Evolutionary conservation across 2,329 filamentous ascomycete species (phyloP).

Genomic region (Beauveria scarabaeidicola): DNA sequence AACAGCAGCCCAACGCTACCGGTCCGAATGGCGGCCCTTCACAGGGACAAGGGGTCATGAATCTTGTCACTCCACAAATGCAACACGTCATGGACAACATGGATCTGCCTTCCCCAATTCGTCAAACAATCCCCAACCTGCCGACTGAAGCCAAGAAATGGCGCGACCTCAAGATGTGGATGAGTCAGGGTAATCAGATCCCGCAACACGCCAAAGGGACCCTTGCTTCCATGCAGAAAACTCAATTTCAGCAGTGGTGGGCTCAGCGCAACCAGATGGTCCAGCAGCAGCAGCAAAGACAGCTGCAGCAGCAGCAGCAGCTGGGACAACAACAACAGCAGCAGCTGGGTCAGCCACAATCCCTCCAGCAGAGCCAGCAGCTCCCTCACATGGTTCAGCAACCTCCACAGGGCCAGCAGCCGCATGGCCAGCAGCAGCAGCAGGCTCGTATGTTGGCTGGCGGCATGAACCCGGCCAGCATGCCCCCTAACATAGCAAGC

Average conservation of each 20-base stretch:
- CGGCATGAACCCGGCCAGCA: constrained; percentile 11
- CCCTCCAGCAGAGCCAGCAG: constrained; percentile 15
- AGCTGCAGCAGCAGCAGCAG: constrained; percentile 17
- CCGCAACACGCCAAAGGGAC: constrained; percentile 23
- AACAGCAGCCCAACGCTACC: constrained; percentile 17
- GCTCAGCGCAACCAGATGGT: constrained; percentile 11
- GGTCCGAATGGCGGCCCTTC: neutral
- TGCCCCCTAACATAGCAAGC: constrained; percentile 19
- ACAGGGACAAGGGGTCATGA: constrained; percentile 8
- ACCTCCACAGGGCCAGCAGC: constrained; percentile 14
- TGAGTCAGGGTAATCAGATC: constrained; percentile 26
- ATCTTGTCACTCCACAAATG: constrained; percentile 24
- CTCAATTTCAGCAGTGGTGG: constrained; percentile 27
- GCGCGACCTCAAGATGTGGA: constrained; percentile 37
- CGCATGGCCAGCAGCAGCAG: constrained; percentile 15
- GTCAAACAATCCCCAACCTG: constrained; percentile 22
- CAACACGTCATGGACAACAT: constrained; percentile 38
- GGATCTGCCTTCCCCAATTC: constrained; percentile 34
- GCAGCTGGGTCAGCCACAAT: constrained; percentile 15
- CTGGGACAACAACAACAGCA: constrained; percentile 16
- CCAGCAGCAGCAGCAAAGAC: constrained; percentile 18
- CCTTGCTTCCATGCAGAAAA: constrained; percentile 27
- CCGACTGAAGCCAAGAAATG: constrained; percentile 41
- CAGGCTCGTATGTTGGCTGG: constrained; percentile 15
- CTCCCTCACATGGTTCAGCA: constrained; percentile 11